Conservation (phyloP, 768 basidiomycete genomes). For the Boletus rex-veris region DNA sequence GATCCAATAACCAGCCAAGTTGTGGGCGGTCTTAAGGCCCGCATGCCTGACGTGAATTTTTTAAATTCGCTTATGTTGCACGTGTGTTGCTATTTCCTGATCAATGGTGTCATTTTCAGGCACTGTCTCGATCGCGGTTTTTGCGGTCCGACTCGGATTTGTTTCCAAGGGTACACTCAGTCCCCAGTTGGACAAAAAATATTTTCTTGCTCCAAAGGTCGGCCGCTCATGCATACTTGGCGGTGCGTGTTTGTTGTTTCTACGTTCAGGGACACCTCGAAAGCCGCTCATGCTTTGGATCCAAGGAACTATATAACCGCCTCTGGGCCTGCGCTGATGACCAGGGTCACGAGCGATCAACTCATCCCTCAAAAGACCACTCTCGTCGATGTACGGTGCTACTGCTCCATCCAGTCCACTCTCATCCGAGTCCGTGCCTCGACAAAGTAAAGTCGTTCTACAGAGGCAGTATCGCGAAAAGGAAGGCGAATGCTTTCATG, state of each 20-base stretch:
- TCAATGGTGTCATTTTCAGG: too few relatives aligned
- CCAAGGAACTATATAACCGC: conserved; percentile 7
- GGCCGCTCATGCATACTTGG: not conserved
- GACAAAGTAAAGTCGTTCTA: conserved; percentile 7
- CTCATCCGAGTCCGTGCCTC: not conserved
- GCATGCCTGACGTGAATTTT: too few relatives aligned
- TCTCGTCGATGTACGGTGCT: not conserved
- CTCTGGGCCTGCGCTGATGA: not conserved
- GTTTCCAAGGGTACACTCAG: too few relatives aligned
- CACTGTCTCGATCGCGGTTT: too few relatives aligned
- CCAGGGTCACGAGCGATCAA: not conserved
- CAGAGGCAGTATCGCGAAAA: conserved; percentile 23
- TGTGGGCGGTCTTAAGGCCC: too few relatives aligned
- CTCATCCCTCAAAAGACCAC: not conserved
- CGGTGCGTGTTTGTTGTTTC: not conserved
- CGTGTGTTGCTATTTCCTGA: not conserved
- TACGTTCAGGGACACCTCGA: not conserved
- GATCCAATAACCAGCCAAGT: too few relatives aligned
- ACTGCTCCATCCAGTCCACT: not conserved
- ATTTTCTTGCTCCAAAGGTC: too few relatives aligned
- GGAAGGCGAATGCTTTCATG: conserved; percentile 21
- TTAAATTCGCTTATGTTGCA: not conserved
- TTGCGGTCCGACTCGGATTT: too few relatives aligned
- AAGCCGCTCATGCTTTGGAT: too few relatives aligned
- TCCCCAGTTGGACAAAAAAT: too few relatives aligned